Percentiles rank a stretch among this genome's conserved stretches.
Evolutionary conservation across 768 basidiomycete species (phyloP).

Genomic region (Trametes sanguinea): DNA sequence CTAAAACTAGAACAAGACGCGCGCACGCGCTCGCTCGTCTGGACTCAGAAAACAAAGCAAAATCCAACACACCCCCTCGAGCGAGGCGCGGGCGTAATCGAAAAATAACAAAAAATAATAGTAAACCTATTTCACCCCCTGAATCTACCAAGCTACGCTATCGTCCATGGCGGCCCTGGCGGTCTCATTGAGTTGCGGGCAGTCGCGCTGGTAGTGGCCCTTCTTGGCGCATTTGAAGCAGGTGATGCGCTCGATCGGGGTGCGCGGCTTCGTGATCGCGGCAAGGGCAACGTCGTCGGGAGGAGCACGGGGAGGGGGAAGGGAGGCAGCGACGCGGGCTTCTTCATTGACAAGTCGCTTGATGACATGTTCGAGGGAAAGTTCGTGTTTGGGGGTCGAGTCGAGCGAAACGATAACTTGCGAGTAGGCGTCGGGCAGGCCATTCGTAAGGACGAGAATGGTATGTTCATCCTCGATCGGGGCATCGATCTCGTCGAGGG

Average conservation of each 20-base stretch:
- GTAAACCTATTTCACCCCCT: background rate
- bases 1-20: background rate
- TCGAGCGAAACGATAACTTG: background rate
- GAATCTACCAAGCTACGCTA: background rate
- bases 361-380: background rate
- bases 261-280: constrained; percentile 13
- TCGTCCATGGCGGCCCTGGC: background rate
- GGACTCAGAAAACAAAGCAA: background rate
- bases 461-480: constrained; percentile 7
- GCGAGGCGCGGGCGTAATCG: background rate
- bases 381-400: background rate
- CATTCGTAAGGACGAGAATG: constrained; percentile 8
- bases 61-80: background rate
- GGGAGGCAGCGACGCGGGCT: background rate
- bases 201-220: constrained; percentile 17
- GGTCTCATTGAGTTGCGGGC: background rate
- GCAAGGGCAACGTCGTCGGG: background rate
- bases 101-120: background rate
- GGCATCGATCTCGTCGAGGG: background rate
- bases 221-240: constrained; percentile 33
- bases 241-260: constrained; percentile 22
- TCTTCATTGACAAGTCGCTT: background rate
- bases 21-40: background rate
- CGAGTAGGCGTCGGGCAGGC: constrained; percentile 4
- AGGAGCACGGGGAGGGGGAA: background rate